Percentiles rank a stretch among this genome's conserved stretches.
Evolutionary conservation across 305 asterid genomes (phyloP).

Genomic region (Fraxinus angustifolia): DNA sequence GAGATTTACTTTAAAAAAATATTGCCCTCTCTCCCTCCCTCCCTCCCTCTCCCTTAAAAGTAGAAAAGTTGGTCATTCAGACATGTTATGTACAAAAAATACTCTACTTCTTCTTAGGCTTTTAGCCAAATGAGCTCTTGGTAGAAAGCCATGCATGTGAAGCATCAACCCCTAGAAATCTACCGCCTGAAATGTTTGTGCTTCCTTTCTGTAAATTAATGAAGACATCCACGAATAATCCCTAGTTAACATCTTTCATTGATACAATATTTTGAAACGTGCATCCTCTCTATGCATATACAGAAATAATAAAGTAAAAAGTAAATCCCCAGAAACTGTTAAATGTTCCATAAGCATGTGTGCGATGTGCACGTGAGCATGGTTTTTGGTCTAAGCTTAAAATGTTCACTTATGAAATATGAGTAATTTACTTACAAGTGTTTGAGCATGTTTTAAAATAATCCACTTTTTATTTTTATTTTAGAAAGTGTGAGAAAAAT

Average conservation of each 20-base stretch:
- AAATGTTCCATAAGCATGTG: not conserved
- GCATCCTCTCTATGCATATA: not conserved
- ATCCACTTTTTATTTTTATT: too few species aligned
- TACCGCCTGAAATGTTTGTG: not conserved
- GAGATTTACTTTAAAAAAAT: not conserved
- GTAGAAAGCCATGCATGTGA: not conserved
- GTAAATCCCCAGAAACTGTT: not conserved
- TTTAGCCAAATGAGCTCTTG: not conserved
- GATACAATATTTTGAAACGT: not conserved
- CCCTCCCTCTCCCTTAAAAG: not conserved
- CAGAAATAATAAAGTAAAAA: not conserved
- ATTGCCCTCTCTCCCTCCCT: too few species aligned
- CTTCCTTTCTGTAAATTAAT: not conserved
- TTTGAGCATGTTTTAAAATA: not conserved
- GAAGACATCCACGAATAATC: not conserved
- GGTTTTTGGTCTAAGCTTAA: not conserved
- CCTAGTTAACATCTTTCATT: not conserved
- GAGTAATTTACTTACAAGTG: not conserved
- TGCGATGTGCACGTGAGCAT: not conserved
- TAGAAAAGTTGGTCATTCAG: not conserved
- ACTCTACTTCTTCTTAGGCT: not conserved
- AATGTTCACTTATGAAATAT: not conserved
- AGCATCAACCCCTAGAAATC: not conserved
- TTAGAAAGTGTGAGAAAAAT: too few species aligned
- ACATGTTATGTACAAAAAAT: not conserved